Evolutionary conservation across 108 stramenopile genomes (phyloP).

Genomic region (Fragilaria crotonensis): DNA sequence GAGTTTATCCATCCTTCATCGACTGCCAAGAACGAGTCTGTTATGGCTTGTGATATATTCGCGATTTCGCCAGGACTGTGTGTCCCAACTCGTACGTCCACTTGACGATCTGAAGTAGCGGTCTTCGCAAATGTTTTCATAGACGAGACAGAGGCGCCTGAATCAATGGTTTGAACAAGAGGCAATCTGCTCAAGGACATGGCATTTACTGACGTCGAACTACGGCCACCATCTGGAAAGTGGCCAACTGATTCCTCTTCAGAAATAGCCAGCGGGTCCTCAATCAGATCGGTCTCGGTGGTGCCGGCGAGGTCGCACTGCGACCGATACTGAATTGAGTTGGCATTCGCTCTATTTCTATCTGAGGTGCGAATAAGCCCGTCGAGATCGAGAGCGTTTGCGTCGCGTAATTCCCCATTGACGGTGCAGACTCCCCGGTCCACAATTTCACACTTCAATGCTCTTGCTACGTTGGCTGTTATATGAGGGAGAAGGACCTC

Average conservation of each 20-base stretch:
- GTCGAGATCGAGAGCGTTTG: slow-evolving; percentile 74
- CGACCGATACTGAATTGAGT: slow-evolving; percentile 73
- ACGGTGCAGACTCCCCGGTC: slow-evolving; percentile 68
- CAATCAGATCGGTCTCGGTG: not conserved
- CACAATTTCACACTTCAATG: slow-evolving; percentile 67
- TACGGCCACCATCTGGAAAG: not conserved
- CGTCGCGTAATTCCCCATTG: slow-evolving; percentile 75
- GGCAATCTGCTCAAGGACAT: slow-evolving; percentile 1
- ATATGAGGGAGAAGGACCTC: slow-evolving; percentile 70
- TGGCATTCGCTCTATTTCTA: slow-evolving; percentile 41
- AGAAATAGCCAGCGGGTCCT: not conserved
- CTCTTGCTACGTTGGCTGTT: slow-evolving; percentile 55
- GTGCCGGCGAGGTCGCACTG: slow-evolving; percentile 46
- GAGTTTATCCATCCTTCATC: slow-evolving; percentile 88
- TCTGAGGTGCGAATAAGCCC: slow-evolving; percentile 63
- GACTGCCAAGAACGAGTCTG: slow-evolving; percentile 68
- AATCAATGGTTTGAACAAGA: not conserved
- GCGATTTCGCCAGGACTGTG: slow-evolving; percentile 65
- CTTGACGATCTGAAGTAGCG: slow-evolving; percentile 31
- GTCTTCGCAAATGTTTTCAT: slow-evolving; percentile 73
- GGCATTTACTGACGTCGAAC: not conserved
- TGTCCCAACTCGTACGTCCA: slow-evolving; percentile 52
- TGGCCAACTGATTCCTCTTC: not conserved
- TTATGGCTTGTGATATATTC: slow-evolving; percentile 61
- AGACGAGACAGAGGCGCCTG: slow-evolving; percentile 34